phyloP scores from a whole-genome alignment of 331 rosid genomes.

The Acacia concinna region DNA sequence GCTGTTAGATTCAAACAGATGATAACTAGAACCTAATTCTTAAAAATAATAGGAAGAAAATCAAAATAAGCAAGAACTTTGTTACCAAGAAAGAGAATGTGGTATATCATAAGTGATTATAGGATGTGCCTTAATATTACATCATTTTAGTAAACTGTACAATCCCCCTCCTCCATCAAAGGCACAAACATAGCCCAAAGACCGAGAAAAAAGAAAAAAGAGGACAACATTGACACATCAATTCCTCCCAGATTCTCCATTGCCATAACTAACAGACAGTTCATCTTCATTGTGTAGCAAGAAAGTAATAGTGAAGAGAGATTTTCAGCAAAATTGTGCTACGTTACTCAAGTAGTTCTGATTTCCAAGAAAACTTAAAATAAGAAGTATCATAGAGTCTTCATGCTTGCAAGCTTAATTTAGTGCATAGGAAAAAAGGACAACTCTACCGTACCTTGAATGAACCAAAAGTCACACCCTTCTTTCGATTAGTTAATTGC shows the following conservation, averaged over 20 bases:
- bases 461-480: constrained; percentile 86
- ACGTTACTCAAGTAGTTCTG: constrained; percentile 10
- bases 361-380: constrained; percentile 7
- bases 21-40: neutral
- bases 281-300: neutral
- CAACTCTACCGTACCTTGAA: constrained; percentile 62
- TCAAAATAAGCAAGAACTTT: neutral
- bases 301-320: neutral
- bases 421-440: constrained; percentile 21
- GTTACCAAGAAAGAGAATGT: neutral
- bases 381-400: constrained; percentile 14
- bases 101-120: constrained; percentile 6
- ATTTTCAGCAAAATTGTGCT: constrained; percentile 18
- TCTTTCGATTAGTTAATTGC: constrained; percentile 85
- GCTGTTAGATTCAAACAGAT: constrained; percentile 14
- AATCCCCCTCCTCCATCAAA: neutral
- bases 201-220: neutral
- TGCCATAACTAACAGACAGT: constrained; percentile 1
- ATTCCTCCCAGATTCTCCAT: constrained; percentile 16
- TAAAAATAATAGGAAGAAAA: constrained; percentile 5
- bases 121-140: neutral
- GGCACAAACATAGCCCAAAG: neutral
- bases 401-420: constrained; percentile 11
- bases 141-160: constrained; percentile 3
- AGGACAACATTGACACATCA: neutral